Base-by-base conservation (phyloP, 2,329 filamentous ascomycete genomes). In the Thermochaetoides dissita region DNA sequence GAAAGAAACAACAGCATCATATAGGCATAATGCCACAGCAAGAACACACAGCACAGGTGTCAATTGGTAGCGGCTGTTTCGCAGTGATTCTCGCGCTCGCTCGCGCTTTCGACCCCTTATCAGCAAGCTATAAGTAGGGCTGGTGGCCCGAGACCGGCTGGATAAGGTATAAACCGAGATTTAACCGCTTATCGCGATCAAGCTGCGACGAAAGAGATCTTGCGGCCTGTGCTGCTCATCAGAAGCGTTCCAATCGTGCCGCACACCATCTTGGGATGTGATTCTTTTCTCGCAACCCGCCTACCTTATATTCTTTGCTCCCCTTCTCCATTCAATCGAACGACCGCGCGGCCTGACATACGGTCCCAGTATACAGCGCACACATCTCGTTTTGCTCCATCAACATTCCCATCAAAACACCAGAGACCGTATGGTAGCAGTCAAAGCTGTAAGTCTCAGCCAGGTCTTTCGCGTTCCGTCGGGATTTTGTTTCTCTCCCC, bases 141-240 rank as follows among this genome's bases (percentile, higher is more conserved):
- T 5, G 17, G 5, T 24, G 17, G 5, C 17, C 17, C 17, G 17
- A 24, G 32, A 39, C 37, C 31, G 29, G 37, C 29, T 8, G 29
- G 37, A 38, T 32, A 39, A 41, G 31, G 8, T 32, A 29, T 30
- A 17, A 32, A 6, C 50, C 51, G 51, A 49, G 8, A 41, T 53
- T 53, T 41, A 44, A 30, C 51, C 51, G 46, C 48, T 49, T 53
- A 53, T 53, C 51, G 49, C 8, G 51, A 52, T 52, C 50, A 37
- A 33, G 10, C 8, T n/a, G 44, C 40, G 45, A 37, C 39, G 38
- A 34, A 40, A 49, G 49, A 51, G 50, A 52, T 52, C 50, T 51
- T 24, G 44, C 44, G 44, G 34, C 42, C 40, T 41, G 42, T 31
- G 31, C 38, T 42, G 34, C 40, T 39, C 35, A 39, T 37, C 37